Conservation (phyloP, 2,329 filamentous ascomycete species). For the Sclerotinia subarctica region DNA sequence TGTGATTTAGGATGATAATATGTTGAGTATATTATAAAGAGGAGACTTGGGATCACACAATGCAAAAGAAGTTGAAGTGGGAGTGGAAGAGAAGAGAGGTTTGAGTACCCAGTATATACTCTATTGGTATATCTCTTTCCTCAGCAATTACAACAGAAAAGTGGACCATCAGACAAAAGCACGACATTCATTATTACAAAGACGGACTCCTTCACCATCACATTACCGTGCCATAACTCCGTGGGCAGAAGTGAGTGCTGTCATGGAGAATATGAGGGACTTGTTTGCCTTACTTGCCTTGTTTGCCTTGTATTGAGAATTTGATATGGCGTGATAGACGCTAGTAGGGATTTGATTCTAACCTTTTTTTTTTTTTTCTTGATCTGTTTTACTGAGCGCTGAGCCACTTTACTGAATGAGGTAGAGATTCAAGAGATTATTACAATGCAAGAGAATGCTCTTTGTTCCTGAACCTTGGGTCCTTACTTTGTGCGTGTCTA, state of each 20-base stretch:
- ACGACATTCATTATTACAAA: constrained; percentile 20
- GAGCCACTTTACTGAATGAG: not conserved
- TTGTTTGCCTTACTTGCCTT: not conserved
- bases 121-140: not conserved
- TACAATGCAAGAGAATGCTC: constrained; percentile 5
- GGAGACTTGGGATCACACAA: not conserved
- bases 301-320: constrained; percentile 5
- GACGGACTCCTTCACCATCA: not conserved
- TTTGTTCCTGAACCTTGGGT: constrained; percentile 1
- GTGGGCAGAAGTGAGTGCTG: not conserved
- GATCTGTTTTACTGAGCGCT: not conserved
- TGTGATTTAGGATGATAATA: not conserved
- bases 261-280: not conserved
- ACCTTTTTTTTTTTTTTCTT: not conserved
- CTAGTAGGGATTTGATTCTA: constrained; percentile 15
- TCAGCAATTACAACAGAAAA: constrained; percentile 4
- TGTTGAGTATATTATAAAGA: constrained; percentile 1
- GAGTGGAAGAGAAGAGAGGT: not conserved
- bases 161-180: constrained; percentile 12
- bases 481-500: too few species aligned
- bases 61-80: not conserved
- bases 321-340: constrained; percentile 21
- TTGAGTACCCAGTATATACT: constrained; percentile 15
- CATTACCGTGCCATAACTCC: constrained; percentile 1
- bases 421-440: not conserved